phyloP scores from a whole-genome alignment of 495 filamentous ascomycete genomes.

The Penicillium pulvis region DNA sequence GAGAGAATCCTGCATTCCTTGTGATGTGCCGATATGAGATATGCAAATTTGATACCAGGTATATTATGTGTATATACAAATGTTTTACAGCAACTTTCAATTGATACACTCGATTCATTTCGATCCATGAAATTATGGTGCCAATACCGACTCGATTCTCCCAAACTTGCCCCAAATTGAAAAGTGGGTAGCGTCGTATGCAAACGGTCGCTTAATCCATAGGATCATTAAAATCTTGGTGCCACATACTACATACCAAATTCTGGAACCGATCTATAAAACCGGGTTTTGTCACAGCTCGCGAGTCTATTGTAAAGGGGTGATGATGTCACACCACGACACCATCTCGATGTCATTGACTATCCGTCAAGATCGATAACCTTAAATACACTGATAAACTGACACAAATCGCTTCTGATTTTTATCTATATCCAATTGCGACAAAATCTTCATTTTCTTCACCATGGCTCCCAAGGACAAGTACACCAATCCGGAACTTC shows the following conservation, averaged over 20 bases:
- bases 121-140: too few species aligned
- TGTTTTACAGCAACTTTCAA: background rate
- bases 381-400: background rate
- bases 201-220: background rate
- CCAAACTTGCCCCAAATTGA: background rate
- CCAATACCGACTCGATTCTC: too few species aligned
- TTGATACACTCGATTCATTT: background rate
- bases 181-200: background rate
- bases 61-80: background rate
- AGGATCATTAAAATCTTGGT: too few species aligned
- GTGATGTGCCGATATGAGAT: background rate
- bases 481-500: constrained; percentile 49
- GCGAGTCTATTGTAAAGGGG: background rate
- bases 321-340: constrained; percentile 1
- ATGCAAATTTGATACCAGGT: background rate
- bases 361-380: background rate
- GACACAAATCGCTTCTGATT: background rate
- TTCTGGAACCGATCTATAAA: background rate
- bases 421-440: background rate
- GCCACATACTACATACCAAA: background rate
- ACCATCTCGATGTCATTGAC: background rate
- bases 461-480: constrained; percentile 51
- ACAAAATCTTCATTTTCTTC: background rate
- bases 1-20: background rate
- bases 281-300: background rate